These are phyloP conservation scores for Gossypium lobatum DNA, from an alignment of 441 rosid genomes.

Conservation along the genomic window DNA sequence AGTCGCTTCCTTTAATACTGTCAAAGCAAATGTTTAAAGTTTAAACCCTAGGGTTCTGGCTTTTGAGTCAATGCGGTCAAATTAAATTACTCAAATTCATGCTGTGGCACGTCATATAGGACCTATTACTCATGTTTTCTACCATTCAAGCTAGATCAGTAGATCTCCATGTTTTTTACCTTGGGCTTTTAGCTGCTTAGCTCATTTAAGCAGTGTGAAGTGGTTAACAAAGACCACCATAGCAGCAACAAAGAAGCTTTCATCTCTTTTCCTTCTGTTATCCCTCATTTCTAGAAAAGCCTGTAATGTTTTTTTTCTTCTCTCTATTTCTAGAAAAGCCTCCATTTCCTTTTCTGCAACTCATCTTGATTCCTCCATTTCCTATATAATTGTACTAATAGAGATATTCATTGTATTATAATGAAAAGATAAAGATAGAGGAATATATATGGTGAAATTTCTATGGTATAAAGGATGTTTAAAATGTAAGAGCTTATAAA, in stretches of 20 bases:
- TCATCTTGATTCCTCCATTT: constrained; percentile 14
- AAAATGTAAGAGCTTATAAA: no score
- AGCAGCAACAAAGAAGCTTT: constrained; percentile 37
- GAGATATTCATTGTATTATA: no score
- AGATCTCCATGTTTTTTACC: neutral
- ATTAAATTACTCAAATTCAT: neutral
- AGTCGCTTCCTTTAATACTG: no score
- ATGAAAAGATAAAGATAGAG: no score
- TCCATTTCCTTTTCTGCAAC: constrained; percentile 28
- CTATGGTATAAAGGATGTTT: no score
- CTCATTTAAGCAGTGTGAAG: neutral
- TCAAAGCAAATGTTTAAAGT: no score
- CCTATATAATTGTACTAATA: no score
- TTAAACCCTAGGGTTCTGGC: neutral
- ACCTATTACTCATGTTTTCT: neutral
- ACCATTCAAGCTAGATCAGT: neutral
- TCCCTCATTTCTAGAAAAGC: constrained; percentile 50
- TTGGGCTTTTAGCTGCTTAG: neutral
- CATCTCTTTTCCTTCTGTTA: constrained; percentile 57
- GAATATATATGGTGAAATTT: no score
- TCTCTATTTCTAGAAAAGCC: no score
- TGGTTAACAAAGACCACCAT: constrained; percentile 2
- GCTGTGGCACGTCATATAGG: neutral
- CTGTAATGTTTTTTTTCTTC: neutral
- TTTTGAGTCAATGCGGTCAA: neutral